phyloP scores from a whole-genome alignment of 768 basidiomycete species.

The Pluteus cervinus region DNA sequence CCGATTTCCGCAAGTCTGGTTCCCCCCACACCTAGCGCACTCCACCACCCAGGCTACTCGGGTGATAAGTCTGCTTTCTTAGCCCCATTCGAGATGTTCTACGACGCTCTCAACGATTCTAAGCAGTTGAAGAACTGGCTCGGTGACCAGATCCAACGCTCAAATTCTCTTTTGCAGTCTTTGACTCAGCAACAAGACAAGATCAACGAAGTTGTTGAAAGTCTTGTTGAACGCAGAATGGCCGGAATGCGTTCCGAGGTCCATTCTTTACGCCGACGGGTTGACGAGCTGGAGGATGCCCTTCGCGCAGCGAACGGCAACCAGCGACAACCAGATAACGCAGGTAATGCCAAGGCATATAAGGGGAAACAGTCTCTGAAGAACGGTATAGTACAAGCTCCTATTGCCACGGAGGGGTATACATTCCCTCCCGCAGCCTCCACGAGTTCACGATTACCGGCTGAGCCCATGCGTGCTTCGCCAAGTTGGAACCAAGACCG shows the following conservation, averaged over 20 bases:
- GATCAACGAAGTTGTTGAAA: constrained; percentile 52
- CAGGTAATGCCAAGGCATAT: constrained; percentile 11
- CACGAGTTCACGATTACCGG: too few species aligned
- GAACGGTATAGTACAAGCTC: constrained; percentile 27
- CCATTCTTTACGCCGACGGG: constrained; percentile 46
- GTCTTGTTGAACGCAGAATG: constrained; percentile 55
- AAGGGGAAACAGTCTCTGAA: constrained; percentile 27
- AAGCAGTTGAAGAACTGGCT: constrained; percentile 76
- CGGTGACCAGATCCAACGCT: constrained; percentile 63
- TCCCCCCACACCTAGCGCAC: constrained; percentile 63
- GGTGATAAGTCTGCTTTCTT: constrained; percentile 74
- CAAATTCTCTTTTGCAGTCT: constrained; percentile 45
- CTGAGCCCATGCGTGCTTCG: constrained; percentile 32
- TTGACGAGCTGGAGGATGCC: constrained; percentile 65
- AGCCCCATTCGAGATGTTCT: constrained; percentile 78
- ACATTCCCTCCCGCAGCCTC: constrained; percentile 45
- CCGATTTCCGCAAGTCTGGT: constrained; percentile 63
- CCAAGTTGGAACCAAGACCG: constrained; percentile 33
- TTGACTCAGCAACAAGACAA: constrained; percentile 59
- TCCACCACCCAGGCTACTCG: constrained; percentile 54
- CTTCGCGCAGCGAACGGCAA: constrained; percentile 24
- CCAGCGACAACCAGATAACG: constrained; percentile 20
- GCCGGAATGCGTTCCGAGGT: constrained; percentile 59
- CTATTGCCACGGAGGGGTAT: constrained; percentile 32
- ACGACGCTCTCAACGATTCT: constrained; percentile 78